Conservation (phyloP, 2,329 filamentous ascomycete species). For the Zymoseptoria tritici region DNA sequence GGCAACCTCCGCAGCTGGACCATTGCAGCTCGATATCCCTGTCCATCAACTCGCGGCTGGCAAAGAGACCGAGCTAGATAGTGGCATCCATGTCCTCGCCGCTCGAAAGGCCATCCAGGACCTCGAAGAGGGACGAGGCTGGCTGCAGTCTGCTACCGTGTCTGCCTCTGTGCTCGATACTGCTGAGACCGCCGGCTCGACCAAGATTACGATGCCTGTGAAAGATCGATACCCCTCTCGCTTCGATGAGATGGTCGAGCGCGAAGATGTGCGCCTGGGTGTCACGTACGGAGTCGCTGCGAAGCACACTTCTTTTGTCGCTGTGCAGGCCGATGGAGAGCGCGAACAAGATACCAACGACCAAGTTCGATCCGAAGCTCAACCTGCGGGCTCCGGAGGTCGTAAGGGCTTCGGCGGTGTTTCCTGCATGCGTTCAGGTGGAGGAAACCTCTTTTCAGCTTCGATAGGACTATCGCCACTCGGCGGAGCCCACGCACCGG, state of each 20-base stretch:
- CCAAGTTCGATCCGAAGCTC: background rate
- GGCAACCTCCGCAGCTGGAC: conserved; percentile 50
- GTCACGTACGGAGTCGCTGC: conserved; percentile 59
- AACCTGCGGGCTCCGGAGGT: background rate
- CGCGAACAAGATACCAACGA: background rate
- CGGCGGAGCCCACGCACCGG: no score
- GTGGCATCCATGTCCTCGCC: conserved; percentile 58
- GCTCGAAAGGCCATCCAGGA: conserved; percentile 61
- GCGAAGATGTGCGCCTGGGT: conserved; percentile 59
- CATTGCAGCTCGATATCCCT: conserved; percentile 58
- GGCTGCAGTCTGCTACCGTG: conserved; percentile 47
- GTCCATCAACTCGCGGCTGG: conserved; percentile 41
- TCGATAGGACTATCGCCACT: background rate
- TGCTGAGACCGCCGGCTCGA: conserved; percentile 19
- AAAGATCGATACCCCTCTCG: conserved; percentile 43
- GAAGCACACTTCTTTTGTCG: conserved; percentile 68
- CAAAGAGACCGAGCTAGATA: background rate
- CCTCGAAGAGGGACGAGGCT: conserved; percentile 63
- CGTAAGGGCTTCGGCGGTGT: background rate
- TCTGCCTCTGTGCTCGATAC: conserved; percentile 10
- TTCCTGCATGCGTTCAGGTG: background rate
- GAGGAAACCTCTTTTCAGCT: background rate
- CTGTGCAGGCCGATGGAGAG: conserved; percentile 44
- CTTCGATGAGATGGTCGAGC: conserved; percentile 55
- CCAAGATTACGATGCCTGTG: conserved; percentile 32